These are phyloP conservation scores for Xerocomellus dryophilus DNA, from an alignment of 768 basidiomycete genomes.

Conservation along the genomic window DNA sequence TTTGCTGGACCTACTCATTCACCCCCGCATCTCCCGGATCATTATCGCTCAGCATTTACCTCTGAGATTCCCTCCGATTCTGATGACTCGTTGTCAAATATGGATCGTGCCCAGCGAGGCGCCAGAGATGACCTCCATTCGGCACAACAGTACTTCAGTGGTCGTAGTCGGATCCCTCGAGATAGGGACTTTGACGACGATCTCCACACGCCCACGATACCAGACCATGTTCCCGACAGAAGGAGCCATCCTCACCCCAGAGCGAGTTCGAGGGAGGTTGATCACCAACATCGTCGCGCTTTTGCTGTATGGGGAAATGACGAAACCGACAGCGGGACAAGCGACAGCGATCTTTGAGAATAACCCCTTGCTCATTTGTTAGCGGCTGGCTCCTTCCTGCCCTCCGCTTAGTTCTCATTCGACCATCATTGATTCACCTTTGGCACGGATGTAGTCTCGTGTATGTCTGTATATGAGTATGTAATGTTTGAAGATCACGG, in stretches of 20 bases:
- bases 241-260: constrained; percentile 11
- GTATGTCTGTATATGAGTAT: constrained; percentile 1
- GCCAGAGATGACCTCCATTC: constrained; percentile 53
- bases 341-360: constrained; percentile 56
- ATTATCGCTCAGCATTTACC: constrained; percentile 31
- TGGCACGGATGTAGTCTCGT: not conserved
- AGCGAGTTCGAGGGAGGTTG: constrained; percentile 18
- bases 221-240: constrained; percentile 26
- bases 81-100: constrained; percentile 33
- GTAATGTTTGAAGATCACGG: constrained; percentile 2
- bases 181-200: constrained; percentile 59
- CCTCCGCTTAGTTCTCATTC: constrained; percentile 4
- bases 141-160: constrained; percentile 35
- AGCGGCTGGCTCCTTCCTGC: not conserved
- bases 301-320: constrained; percentile 89
- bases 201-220: constrained; percentile 60
- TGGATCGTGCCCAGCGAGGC: constrained; percentile 43
- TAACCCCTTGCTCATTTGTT: not conserved
- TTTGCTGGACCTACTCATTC: constrained; percentile 52
- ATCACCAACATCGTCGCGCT: constrained; percentile 43
- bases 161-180: constrained; percentile 56
- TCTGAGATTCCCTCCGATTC: constrained; percentile 35
- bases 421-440: not conserved
- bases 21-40: constrained; percentile 36
- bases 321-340: constrained; percentile 82